Evolutionary conservation across 352 stramenopile species (phyloP), one percentile per base, ranked within the genome.

Genomic region (Peronospora destructor): DNA sequence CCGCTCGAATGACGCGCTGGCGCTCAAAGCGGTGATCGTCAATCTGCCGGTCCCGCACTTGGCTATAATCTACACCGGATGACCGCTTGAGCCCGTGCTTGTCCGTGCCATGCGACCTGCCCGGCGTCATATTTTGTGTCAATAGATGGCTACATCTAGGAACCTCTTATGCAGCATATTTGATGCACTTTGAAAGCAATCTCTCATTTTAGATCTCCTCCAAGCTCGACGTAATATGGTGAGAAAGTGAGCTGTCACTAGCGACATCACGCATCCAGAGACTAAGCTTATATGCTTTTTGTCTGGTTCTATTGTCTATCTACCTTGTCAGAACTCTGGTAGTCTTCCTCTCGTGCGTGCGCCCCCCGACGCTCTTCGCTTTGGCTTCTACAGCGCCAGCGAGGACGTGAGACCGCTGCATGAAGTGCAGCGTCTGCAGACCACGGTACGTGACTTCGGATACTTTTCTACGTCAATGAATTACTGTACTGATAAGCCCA

Each of bases 1-100:
- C 63, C 38, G 68, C 58, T 26, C 78, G 75, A 41, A 87, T 62
- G 26, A 64, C 57, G 3, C 78, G 73, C 55, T 87, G 76, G 6
- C 76, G 70, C 71, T 93, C 82, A 37, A 91, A 94, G 30, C 86
- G 73, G 38, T 80, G 58, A 60, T 95, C 84, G 30, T 94, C 82
- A 28, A 95, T 79, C 43, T 92, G 83, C 5, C 84, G 73, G 52
- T 94, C 79, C 26, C 56, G 45, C 57, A 94, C 74, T 50, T 91
- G 76, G 45, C 64, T 72, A 61, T 95, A 94, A 63, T 94, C 73
- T 30, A 94, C 79, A 35, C 78, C 77, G 5, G 83, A 88, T 37
- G 79, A 88, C 47, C 66, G 73, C 63, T 86, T 87, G 56, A 87
- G 66, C 26, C 78, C 76, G 44, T 75, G 83, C 53, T 77, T 64